phyloP scores from a whole-genome alignment of 2,329 filamentous ascomycete species.

The Orbilia oligospora region DNA sequence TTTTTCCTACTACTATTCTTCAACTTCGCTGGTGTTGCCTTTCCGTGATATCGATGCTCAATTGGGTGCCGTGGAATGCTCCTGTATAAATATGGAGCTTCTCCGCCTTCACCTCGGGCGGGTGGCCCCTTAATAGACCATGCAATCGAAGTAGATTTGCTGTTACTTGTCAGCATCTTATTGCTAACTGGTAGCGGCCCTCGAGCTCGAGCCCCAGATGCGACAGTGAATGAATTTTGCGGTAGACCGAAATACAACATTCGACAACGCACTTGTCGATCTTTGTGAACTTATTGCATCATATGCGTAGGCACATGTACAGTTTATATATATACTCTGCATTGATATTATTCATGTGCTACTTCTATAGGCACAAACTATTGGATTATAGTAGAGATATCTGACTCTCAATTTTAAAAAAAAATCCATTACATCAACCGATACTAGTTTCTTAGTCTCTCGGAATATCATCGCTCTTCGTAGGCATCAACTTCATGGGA shows the following conservation, averaged over 20 bases:
- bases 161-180: background rate
- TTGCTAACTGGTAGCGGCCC: background rate
- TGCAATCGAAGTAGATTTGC: background rate
- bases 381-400: background rate
- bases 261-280: background rate
- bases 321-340: too few relatives aligned
- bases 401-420: too few relatives aligned
- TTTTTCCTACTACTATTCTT: constrained; percentile 44
- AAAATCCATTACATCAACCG: background rate
- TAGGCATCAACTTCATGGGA: constrained; percentile 4
- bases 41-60: constrained; percentile 5
- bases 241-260: constrained; percentile 1
- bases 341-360: background rate
- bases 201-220: background rate
- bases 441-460: background rate
- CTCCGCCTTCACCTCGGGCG: constrained; percentile 29
- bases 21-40: constrained; percentile 12
- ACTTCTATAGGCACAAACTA: background rate
- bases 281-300: background rate
- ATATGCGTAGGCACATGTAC: too few relatives aligned
- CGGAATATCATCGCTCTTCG: constrained; percentile 34
- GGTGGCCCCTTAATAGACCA: background rate
- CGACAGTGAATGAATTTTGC: background rate
- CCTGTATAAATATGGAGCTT: constrained; percentile 44
- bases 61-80: constrained; percentile 13